Evolutionary conservation across 1,284 basidiomycete genomes (phyloP).

Genomic region (Chalciporus sp.): DNA sequence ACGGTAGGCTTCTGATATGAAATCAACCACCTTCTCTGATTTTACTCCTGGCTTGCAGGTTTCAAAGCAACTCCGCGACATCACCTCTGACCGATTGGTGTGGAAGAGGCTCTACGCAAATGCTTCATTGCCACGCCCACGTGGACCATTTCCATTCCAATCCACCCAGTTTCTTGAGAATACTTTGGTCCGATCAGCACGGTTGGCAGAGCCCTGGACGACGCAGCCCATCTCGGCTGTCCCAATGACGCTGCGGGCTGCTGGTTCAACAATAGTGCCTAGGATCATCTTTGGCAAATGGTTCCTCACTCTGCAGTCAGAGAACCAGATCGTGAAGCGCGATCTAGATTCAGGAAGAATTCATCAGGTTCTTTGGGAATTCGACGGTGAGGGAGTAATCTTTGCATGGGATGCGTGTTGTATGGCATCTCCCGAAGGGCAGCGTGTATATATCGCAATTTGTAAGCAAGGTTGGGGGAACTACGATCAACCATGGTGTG

Average conservation of each 20-base stretch:
- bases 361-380: too few relatives aligned
- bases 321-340: too few relatives aligned
- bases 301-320: background rate
- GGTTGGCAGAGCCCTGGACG: background rate
- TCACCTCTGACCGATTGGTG: background rate
- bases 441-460: too few relatives aligned
- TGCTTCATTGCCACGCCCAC: background rate
- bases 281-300: background rate
- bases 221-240: background rate
- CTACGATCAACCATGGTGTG: too few relatives aligned
- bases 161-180: background rate
- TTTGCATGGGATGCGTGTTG: too few relatives aligned
- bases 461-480: too few relatives aligned
- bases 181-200: background rate
- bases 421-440: too few relatives aligned
- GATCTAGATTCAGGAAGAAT: too few relatives aligned
- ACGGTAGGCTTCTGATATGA: background rate
- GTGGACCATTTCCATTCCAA: background rate
- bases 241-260: background rate
- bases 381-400: too few relatives aligned
- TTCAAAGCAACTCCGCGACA: background rate
- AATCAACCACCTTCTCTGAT: background rate
- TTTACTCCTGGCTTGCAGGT: background rate
- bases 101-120: background rate
- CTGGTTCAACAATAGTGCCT: background rate